Evolutionary conservation across 805 yeast genomes (phyloP).

Genomic region (Yarrowia bubula): DNA sequence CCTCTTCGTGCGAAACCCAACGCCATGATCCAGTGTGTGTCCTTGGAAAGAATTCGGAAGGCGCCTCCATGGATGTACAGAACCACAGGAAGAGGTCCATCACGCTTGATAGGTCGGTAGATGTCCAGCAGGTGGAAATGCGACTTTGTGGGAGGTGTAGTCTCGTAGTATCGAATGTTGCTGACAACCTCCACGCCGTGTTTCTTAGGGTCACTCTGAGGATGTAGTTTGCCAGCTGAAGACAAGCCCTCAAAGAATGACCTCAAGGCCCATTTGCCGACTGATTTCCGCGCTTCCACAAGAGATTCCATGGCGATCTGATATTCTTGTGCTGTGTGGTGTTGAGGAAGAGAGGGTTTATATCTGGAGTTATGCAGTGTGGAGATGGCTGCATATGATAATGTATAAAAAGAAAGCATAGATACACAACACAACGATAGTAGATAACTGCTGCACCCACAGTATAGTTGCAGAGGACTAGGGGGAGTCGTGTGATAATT

Average conservation of each 20-base stretch:
- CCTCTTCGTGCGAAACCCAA: slow-evolving; percentile 12
- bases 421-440: too few species aligned
- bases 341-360: background rate
- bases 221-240: slow-evolving; percentile 14
- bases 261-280: background rate
- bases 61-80: slow-evolving; percentile 13
- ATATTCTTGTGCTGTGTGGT: background rate
- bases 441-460: too few species aligned
- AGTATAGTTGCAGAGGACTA: too few species aligned
- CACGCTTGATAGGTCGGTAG: slow-evolving; percentile 10
- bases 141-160: background rate
- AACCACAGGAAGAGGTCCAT: slow-evolving; percentile 11
- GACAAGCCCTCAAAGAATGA: slow-evolving; percentile 18
- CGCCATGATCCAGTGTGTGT: slow-evolving; percentile 15
- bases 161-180: background rate
- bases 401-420: too few species aligned
- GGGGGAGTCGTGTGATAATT: too few species aligned
- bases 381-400: background rate
- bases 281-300: background rate
- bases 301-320: background rate
- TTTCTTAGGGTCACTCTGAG: background rate
- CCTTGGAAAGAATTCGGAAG: slow-evolving; percentile 8
- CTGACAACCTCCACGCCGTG: slow-evolving; percentile 8
- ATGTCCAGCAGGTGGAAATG: slow-evolving; percentile 3
- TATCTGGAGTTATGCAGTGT: background rate